Evolutionary conservation across 805 yeast species (phyloP), one percentile per base, ranked within the genome.

Genomic region (Vanderwaltozyma tropicalis): DNA sequence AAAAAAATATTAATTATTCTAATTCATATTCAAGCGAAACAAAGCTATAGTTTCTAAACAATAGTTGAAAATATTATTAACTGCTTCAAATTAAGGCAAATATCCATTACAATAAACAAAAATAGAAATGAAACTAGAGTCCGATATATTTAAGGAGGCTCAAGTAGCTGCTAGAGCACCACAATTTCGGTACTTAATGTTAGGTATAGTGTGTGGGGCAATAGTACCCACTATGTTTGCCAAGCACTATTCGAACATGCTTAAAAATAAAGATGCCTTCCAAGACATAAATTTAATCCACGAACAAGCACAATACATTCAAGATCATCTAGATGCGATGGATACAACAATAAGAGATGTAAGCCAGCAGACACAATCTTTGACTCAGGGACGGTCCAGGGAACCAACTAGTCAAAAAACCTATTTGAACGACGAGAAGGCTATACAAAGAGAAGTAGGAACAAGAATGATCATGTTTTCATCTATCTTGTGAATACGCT

Each of bases 151-250:
- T 32, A 29, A 49, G 26, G 60, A 56, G 33, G 59, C 58, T 3
- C 57, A 52, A 36, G 21, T 41, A 26, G 43, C 47, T 14, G 57
- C 56, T 4, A 43, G 49, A 28, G 38, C 35, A 25, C 60, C 60
- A 0, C 45, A 49, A 17, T 47, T 53, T 42, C 48, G 43, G 26
- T 48, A 47, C 30, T 29, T 54, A 29, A 41, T 53, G 43, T 29
- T 53, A 22, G 61, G 57, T 8, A 30, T 49, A 12, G 45, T 48
- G 2, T 48, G 58, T 29, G 59, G 55, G 21, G 56, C 59, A 3
- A 42, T 50, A 24, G 49, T 55, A 4, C 61, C 61, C 4, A 46
- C 57, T 3, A 40, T 54, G 37, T 53, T 53, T 27, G 25, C 32
- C 29, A 32, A 34, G 18, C 19, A 34, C 12, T 35, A 30, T 16